Evolutionary conservation across 2,329 filamentous ascomycete genomes (phyloP), one percentile per base, ranked within the genome.

Genomic region (Penicillium concentricum): DNA sequence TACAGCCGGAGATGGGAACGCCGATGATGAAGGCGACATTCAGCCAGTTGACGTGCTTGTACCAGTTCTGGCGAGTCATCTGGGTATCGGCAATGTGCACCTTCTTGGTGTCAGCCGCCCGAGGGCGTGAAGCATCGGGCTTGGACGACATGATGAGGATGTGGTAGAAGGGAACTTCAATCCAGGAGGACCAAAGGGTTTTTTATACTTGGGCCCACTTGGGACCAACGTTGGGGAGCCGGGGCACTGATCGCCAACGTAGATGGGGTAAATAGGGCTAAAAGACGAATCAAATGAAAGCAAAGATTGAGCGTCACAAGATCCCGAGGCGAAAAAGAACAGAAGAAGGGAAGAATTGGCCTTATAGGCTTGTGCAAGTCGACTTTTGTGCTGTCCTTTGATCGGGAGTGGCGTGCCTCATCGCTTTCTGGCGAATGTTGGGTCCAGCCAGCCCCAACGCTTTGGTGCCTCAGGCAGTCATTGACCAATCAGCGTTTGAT

Each of bases 41-140:
- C 65, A 96, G 83, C 91, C 92, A 96, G 83, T 96, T 92, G 81
- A 96, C 84, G 73, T 96, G 92, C 79, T 92, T 88, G 79, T 92
- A 87, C 90, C 90, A 94, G 81, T 96, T 96, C 69, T 82, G 79
- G 76, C 81, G 83, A 58, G 90, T 96, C 67, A 95, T 87, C 56
- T 89, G 88, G 61, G 85, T 84, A 63, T 95, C 91, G 63, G 90
- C 86, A 76, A 96, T 94, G 77, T 96, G 91, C 70, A 88, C 84
- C 79, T 95, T 96, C 80, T 87, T 84, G 49, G 83, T 66, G 59
- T 74, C 73, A 41, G 62, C 59, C 47, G 69, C 65, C 63, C 70
- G 71, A 43, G 69, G 68, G 64, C 71, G 69, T 57, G 65, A 53
- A 42, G 67, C 58, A 59, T 74, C 72, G 42, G 68, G 55, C 63